A percentile compares a stretch with the other conserved stretches of the same genome.
These are phyloP conservation scores for Hypoxylon sp. DNA, from an alignment of 2,329 filamentous ascomycete genomes.

Conservation along the genomic window DNA sequence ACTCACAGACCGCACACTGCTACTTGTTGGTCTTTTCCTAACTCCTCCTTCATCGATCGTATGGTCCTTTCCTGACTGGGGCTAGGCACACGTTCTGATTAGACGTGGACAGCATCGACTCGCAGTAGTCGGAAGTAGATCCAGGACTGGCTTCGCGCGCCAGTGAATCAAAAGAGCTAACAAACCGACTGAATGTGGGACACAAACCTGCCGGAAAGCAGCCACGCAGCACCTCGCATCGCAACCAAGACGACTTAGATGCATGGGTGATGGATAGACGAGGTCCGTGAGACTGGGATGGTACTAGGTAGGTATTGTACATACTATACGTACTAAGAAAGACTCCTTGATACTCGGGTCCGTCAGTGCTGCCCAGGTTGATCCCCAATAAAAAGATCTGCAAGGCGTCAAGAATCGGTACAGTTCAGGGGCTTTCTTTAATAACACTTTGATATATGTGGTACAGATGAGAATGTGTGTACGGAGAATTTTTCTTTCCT, in stretches of 20 bases:
- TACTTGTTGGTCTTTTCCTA: constrained; percentile 21
- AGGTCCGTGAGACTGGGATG: constrained; percentile 41
- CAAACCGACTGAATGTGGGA: constrained; percentile 29
- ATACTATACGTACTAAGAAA: constrained; percentile 22
- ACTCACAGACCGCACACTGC: constrained; percentile 11
- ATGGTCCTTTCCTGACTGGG: constrained; percentile 33
- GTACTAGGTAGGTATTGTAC: constrained; percentile 15
- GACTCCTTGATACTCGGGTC: constrained; percentile 13
- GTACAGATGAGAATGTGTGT: constrained; percentile 8
- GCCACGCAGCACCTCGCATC: constrained; percentile 30
- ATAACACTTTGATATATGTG: constrained; percentile 21
- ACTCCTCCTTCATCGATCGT: constrained; percentile 14
- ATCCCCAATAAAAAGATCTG: constrained; percentile 40
- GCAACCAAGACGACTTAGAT: constrained; percentile 38
- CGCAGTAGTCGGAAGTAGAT: constrained; percentile 28
- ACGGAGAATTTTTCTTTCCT: constrained; percentile 22
- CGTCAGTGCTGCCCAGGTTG: constrained; percentile 39
- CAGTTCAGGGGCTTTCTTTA: constrained; percentile 40
- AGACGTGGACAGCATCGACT: constrained; percentile 33
- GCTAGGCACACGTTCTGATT: constrained; percentile 30
- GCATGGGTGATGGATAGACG: constrained; percentile 41
- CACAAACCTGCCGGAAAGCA: constrained; percentile 23
- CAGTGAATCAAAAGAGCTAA: constrained; percentile 33
- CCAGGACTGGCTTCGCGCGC: constrained; percentile 24
- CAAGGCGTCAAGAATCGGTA: constrained; percentile 31